These are phyloP conservation scores for Agrocybe praecox DNA, from an alignment of 768 basidiomycete species.

Conservation along the genomic window DNA sequence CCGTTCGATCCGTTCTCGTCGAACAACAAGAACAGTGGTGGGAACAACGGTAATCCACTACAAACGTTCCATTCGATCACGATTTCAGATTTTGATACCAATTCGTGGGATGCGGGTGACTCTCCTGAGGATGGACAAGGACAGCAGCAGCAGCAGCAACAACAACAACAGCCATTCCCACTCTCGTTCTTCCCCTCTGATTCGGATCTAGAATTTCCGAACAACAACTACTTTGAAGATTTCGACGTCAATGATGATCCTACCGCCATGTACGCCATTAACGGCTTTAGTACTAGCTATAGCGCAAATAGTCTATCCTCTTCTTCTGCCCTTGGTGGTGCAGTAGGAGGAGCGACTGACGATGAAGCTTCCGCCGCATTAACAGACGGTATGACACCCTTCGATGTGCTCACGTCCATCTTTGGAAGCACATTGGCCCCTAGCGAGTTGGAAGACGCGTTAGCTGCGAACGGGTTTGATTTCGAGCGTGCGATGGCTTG, in stretches of 20 bases:
- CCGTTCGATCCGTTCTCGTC: slow-evolving; percentile 79
- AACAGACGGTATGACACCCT: slow-evolving; percentile 94
- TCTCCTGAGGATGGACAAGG: background rate
- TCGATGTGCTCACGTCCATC: slow-evolving; percentile 93
- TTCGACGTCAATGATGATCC: background rate
- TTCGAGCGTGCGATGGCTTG: slow-evolving; percentile 96
- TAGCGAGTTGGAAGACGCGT: slow-evolving; percentile 91
- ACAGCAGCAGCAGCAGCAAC: background rate
- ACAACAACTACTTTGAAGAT: background rate
- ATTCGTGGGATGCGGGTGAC: slow-evolving; percentile 19
- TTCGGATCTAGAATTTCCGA: background rate
- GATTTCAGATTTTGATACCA: slow-evolving; percentile 59
- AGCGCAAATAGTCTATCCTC: background rate
- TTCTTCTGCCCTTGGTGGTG: background rate
- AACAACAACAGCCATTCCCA: background rate
- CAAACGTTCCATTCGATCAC: slow-evolving; percentile 66
- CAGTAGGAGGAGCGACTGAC: slow-evolving; percentile 22
- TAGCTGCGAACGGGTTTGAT: slow-evolving; percentile 86
- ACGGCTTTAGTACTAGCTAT: background rate
- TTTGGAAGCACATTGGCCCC: slow-evolving; percentile 91
- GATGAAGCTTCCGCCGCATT: slow-evolving; percentile 59
- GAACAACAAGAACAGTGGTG: slow-evolving; percentile 11
- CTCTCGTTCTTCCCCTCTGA: background rate
- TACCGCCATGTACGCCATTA: background rate
- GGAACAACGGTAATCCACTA: slow-evolving; percentile 26